Evolutionary conservation across 495 filamentous ascomycete genomes (phyloP).

Genomic region (Xylaria bambusicola): DNA sequence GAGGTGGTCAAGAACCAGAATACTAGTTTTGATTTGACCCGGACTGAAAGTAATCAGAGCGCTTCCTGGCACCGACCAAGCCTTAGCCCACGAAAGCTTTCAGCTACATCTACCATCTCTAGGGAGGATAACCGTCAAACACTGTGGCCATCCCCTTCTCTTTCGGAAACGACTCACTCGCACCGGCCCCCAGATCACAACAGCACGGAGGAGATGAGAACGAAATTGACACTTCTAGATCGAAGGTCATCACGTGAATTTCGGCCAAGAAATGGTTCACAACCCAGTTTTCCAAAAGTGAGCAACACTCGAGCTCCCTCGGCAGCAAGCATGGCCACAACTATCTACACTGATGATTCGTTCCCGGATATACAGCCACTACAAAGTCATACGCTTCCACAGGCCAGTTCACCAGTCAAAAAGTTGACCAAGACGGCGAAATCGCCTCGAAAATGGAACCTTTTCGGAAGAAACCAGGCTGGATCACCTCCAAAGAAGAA

Average conservation of each 20-base stretch:
- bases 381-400: conserved; percentile 19
- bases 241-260: conserved; percentile 55
- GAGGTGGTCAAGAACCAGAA: conserved; percentile 61
- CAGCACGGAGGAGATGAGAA: conserved; percentile 44
- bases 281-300: conserved; percentile 44
- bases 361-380: conserved; percentile 32
- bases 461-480: conserved; percentile 70
- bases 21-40: conserved; percentile 51
- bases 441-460: conserved; percentile 73
- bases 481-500: conserved; percentile 37
- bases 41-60: conserved; percentile 67
- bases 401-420: conserved; percentile 36
- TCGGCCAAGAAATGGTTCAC: conserved; percentile 38
- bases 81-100: conserved; percentile 49
- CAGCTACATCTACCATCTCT: conserved; percentile 44
- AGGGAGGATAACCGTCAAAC: conserved; percentile 42
- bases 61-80: conserved; percentile 49
- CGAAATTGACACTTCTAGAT: conserved; percentile 51
- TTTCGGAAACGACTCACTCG: conserved; percentile 33
- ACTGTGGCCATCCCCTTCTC: conserved; percentile 55
- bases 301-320: conserved; percentile 48
- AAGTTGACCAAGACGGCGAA: conserved; percentile 60
- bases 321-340: conserved; percentile 51
- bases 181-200: conserved; percentile 55
- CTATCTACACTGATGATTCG: conserved; percentile 56